Base-by-base conservation (phyloP, 2,329 filamentous ascomycete species). In the Venturiaceae sp. region DNA sequence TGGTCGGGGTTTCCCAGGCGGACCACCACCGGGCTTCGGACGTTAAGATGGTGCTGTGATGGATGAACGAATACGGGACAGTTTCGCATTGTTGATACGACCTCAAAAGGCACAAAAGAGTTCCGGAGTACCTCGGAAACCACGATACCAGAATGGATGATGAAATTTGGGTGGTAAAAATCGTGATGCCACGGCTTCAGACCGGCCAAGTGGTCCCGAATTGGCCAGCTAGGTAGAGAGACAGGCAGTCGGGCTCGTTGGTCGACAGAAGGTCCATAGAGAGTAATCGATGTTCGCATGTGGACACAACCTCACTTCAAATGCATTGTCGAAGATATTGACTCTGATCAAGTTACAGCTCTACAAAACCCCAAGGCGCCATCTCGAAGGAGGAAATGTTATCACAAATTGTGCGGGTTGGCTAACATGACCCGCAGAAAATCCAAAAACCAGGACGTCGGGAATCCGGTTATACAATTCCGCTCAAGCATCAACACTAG, bases 1-100 rank as follows among this genome's bases (percentile, higher is more conserved):
- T 28, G 61, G 61, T n/a, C 57, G 60, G 14, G 61, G 61, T 8
- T 62, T 58, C 53, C 63, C 62, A 28, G 26, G 37, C 21, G 55
- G 37, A 6, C 61, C 59, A 41, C 56, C 63, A 46, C 52, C 52
- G 6, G 52, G 52, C 26, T 53, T 53, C 44, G 44, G 44, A 8
- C 44, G 44, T 50, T 50, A 30, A 50, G 26, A 16, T 21, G n/a
- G 28, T 1, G 14, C 6, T 23, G 26, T 26, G 9, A 26, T 28
- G 44, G 5, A 28, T 23, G 9, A n/a, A 30, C 21, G 44, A 50
- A 16, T n/a, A 8, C 13, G 44, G 30, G 23, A n/a, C 6, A 5
- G 30, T 30, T n/a, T 30, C 26, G 13, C 5, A 6, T 32, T 26
- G 44, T 50, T 26, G 44, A 30, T 5, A 30, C 4, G 5, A 30